These are phyloP conservation scores for Termitomyces sp. DNA, from an alignment of 768 basidiomycete species.

Conservation along the genomic window DNA sequence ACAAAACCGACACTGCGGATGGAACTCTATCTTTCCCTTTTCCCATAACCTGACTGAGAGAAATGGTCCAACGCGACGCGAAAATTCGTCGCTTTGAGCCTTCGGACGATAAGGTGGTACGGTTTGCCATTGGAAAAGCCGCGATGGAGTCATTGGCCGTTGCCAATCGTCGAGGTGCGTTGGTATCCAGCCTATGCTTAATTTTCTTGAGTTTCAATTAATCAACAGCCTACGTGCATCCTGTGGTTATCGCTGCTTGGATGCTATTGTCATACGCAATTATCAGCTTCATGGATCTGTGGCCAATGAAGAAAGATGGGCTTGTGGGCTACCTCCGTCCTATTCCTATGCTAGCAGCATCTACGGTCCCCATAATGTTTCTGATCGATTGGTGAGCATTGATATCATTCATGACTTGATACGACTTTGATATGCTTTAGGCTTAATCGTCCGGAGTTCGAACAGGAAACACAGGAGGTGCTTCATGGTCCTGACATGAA, in stretches of 20 bases:
- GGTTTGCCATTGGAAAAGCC: slow-evolving; percentile 59
- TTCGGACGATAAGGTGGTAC: slow-evolving; percentile 54
- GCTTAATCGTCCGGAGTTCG: slow-evolving; percentile 67
- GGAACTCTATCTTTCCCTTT: not conserved
- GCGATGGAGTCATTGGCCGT: slow-evolving; percentile 62
- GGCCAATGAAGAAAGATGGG: slow-evolving; percentile 48
- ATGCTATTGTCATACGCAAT: slow-evolving; percentile 51
- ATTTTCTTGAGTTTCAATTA: slow-evolving; percentile 1
- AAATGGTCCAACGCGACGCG: slow-evolving; percentile 38
- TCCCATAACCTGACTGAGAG: not conserved
- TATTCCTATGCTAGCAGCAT: slow-evolving; percentile 61
- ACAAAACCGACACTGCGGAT: not conserved
- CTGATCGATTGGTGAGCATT: slow-evolving; percentile 60
- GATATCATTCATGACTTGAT: not conserved
- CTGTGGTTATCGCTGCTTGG: slow-evolving; percentile 59
- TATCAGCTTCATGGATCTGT: slow-evolving; percentile 59
- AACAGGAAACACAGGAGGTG: slow-evolving; percentile 43
- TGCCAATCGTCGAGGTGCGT: slow-evolving; percentile 58
- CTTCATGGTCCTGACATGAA: slow-evolving; percentile 53
- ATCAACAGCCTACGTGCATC: slow-evolving; percentile 47
- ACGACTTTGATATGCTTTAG: slow-evolving; percentile 27
- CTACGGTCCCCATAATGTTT: slow-evolving; percentile 60
- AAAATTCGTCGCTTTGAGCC: slow-evolving; percentile 47
- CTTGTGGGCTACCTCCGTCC: slow-evolving; percentile 48
- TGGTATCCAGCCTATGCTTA: not conserved